A percentile compares a stretch with the other conserved stretches of the same genome.
Conservation (phyloP, 305 asterid genomes). For the Fraxinus dipetala region DNA sequence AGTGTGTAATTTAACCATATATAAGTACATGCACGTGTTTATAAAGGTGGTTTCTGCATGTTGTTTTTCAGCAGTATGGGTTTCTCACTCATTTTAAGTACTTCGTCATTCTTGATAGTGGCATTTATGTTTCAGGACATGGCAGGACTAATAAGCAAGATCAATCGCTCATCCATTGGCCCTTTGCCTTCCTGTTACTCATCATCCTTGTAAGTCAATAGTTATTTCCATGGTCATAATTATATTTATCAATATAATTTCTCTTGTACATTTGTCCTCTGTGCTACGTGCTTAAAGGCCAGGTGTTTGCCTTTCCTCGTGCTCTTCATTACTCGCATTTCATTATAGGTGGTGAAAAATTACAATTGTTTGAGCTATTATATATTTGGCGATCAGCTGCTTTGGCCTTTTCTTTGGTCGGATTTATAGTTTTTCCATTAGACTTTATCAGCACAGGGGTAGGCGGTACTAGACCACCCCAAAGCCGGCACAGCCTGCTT, state of each 20-base stretch:
- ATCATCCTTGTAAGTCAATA: conserved; percentile 74
- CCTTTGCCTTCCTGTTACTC: conserved; percentile 97
- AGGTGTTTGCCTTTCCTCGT: neutral
- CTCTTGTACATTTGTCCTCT: neutral
- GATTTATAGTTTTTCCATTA: neutral
- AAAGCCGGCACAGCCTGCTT: neutral
- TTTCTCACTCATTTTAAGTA: neutral
- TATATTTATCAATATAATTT: neutral
- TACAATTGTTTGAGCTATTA: neutral
- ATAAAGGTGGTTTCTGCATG: neutral
- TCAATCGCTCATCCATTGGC: conserved; percentile 91
- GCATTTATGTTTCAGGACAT: conserved; percentile 64
- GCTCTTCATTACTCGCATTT: neutral
- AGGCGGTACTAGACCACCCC: neutral
- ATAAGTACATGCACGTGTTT: neutral
- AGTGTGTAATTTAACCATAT: neutral
- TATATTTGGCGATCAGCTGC: neutral
- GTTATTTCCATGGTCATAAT: neutral
- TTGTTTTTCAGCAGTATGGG: neutral
- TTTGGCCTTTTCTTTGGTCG: neutral
- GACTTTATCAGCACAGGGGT: neutral
- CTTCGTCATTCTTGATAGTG: neutral
- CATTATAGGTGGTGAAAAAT: neutral
- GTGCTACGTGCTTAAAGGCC: neutral
- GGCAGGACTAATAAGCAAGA: conserved; percentile 98